Evolutionary conservation across 192 early-diverging fungal species (phyloP), one percentile per base, ranked within the genome.

Genomic region (Dissophora ornata): DNA sequence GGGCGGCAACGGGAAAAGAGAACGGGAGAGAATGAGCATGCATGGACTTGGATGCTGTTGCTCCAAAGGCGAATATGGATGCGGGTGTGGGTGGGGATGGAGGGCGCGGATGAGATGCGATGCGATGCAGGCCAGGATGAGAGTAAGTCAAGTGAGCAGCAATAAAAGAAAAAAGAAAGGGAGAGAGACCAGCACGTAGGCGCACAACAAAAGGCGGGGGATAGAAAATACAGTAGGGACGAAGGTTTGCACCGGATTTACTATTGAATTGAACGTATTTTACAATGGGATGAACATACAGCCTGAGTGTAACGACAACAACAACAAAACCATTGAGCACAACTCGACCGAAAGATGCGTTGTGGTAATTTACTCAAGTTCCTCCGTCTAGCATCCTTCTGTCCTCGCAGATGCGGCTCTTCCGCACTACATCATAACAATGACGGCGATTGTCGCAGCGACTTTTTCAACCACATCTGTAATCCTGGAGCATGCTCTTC

Each of bases 401-500:
- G 44, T n/a, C 44, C 4, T n/a, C n/a, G 4, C 44, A n/a, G 44
- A 18, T 16, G 15, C 9, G 44, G 44, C 44, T 45, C 44, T 45
- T 16, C 4, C n/a, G 10, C n/a, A n/a, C 44, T 45, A n/a, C 44
- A 45, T 10, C 44, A 45, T 16, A 45, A 45, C 44, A 9, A 45
- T 45, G 44, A 45, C 44, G 44, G 18, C 44, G 44, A 45, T 45
- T 6, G n/a, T n/a, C 12, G n/a, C 15, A 45, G 44, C 18, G 18
- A n/a, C 44, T 45, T 16, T 45, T 38, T 38, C 44, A 45, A 45
- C 44, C 44, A 45, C 44, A 45, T 45, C 44, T 16, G 9, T 45
- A 16, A 38, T 38, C 7, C 6, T 38, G 36, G 36, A 13, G 13
- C 36, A 38, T 38, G 36, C 36, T 38, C 36, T 45, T 45, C 9